Evolutionary conservation across 306 rosid genomes (phyloP).

Genomic region (Glycine latifolia): DNA sequence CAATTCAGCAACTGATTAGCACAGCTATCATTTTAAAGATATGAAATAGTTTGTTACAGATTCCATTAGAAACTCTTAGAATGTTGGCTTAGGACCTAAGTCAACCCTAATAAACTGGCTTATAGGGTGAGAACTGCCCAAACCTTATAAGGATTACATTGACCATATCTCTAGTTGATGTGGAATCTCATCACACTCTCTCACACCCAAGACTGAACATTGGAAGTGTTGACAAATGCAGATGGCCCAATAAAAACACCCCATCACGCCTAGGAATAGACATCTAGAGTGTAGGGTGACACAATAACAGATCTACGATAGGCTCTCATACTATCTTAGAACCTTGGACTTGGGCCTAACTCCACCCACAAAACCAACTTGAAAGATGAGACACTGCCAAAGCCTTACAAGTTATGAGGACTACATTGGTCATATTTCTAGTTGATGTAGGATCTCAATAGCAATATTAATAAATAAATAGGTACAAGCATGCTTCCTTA

Average conservation of each 20-base stretch:
- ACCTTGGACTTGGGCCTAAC: background rate
- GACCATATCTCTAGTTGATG: background rate
- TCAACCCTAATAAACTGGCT: background rate
- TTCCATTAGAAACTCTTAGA: background rate
- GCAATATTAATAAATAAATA: background rate
- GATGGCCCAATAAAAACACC: background rate
- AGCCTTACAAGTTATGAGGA: background rate
- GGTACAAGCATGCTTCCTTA: background rate
- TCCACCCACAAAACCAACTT: background rate
- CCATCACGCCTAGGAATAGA: background rate
- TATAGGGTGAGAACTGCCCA: background rate
- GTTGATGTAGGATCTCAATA: background rate
- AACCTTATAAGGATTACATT: background rate
- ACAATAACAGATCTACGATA: background rate
- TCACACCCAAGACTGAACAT: background rate
- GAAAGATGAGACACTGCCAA: background rate
- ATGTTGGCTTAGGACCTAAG: background rate
- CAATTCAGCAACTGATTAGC: slow-evolving; percentile 16
- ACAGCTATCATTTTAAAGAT: slow-evolving; percentile 6
- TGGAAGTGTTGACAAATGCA: background rate
- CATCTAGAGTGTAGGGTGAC: background rate
- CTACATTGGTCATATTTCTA: background rate
- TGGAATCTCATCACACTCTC: background rate
- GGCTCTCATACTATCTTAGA: background rate
- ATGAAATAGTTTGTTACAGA: slow-evolving; percentile 1